A percentile compares a stretch with the other conserved stretches of the same genome.
phyloP scores from a whole-genome alignment of 345 rosid genomes.

The Hibiscus syriacus region DNA sequence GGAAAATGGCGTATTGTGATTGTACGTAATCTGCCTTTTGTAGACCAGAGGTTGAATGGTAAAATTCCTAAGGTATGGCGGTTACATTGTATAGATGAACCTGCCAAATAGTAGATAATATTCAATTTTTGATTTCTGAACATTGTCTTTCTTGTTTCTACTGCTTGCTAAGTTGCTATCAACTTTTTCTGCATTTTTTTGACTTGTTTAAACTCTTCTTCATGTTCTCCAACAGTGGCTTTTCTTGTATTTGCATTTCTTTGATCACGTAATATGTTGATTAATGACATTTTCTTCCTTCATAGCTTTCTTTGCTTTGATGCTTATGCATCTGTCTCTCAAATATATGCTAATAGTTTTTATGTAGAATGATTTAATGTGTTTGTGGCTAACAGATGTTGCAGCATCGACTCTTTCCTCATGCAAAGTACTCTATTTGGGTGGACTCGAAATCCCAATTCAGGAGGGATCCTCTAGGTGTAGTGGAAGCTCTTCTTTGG shows the following conservation, averaged over 20 bases:
- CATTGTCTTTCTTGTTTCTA: not conserved
- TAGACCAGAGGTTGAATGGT: constrained; percentile 91
- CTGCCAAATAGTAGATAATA: not conserved
- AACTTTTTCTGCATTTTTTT: not conserved
- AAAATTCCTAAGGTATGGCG: constrained; percentile 85
- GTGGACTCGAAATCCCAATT: constrained; percentile 97
- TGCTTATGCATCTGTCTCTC: not conserved
- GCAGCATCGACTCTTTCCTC: constrained; percentile 84
- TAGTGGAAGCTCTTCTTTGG: constrained; percentile 88
- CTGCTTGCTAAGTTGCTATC: not conserved
- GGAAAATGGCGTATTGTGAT: constrained; percentile 88
- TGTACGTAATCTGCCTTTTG: constrained; percentile 73
- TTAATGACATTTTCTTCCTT: not conserved
- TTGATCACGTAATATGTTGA: not conserved
- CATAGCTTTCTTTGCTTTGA: not conserved
- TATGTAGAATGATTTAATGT: constrained; percentile 4
- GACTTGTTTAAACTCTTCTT: not conserved
- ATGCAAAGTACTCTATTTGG: constrained; percentile 77
- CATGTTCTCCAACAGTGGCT: not conserved
- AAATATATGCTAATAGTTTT: not conserved
- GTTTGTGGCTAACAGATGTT: constrained; percentile 51
- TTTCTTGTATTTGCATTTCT: not conserved
- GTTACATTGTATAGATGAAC: not conserved
- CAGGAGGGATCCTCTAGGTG: constrained; percentile 90
- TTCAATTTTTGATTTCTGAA: not conserved